Evolutionary conservation across 2,329 filamentous ascomycete genomes (phyloP).

Genomic region (Nemania bipapillata): DNA sequence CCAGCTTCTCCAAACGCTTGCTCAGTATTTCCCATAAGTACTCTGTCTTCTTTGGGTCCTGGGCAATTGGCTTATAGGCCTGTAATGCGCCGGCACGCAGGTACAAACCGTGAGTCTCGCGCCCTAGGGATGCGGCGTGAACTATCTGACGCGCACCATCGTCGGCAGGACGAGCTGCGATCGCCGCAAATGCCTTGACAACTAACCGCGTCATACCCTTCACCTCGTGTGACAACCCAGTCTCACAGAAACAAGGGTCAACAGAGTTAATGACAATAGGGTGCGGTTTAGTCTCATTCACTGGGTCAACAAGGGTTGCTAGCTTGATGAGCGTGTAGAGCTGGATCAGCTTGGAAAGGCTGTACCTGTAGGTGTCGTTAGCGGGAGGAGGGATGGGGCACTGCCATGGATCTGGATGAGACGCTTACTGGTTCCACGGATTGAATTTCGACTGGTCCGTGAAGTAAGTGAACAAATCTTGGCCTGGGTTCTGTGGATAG

Average conservation of each 20-base stretch:
- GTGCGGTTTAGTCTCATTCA: conserved; percentile 28
- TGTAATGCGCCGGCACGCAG: not conserved
- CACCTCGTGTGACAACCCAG: conserved; percentile 32
- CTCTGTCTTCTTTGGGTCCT: no score
- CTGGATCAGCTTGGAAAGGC: conserved; percentile 36
- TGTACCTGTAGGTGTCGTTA: no score
- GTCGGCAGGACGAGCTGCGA: conserved; percentile 31
- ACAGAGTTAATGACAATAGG: conserved; percentile 25
- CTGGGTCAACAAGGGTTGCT: conserved; percentile 7
- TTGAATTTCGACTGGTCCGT: no score
- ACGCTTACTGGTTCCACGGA: conserved; percentile 1
- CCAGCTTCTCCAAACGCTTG: no score
- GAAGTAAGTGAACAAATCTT: not conserved
- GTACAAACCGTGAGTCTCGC: conserved; percentile 38
- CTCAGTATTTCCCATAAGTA: no score
- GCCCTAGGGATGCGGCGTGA: conserved; percentile 30
- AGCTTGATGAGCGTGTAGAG: conserved; percentile 34
- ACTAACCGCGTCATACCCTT: not conserved
- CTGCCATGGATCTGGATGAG: not conserved
- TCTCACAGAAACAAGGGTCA: conserved; percentile 34
- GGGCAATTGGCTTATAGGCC: no score
- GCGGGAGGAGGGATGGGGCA: no score
- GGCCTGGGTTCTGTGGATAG: no score
- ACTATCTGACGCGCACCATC: conserved; percentile 34
- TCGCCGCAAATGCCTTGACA: conserved; percentile 23